Evolutionary conservation across 176 grass and related monocot genomes (phyloP), one percentile per base, ranked within the genome.

Genomic region (Carex cristatella): DNA sequence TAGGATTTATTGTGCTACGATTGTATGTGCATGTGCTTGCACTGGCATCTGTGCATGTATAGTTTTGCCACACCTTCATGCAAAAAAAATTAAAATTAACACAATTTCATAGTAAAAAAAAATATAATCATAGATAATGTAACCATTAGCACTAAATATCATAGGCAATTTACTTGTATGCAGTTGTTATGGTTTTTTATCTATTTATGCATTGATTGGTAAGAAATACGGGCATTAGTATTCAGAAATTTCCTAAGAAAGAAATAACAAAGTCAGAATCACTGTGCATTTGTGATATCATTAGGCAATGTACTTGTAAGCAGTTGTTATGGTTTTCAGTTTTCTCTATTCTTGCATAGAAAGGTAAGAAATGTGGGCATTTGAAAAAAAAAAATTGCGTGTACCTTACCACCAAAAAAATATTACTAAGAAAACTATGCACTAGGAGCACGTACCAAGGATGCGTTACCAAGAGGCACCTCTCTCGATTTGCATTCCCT

Each of bases 51-150:
- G 70, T 65, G 86, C 94, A 94, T 40, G 89, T 92, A 51, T 95
- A 98, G 27, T 94, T 93, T 76, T 85, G 28, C 95, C 95, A 95
- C 19, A 84, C 95, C 95, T 98, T 85, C 62, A 56, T 77, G 12
- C 6, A 10, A 55, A 16, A 10, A 55, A 30, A 12, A 68, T 37
- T 30, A 76, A 76, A 57, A 32, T 57, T 33, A 71, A 71, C 10
- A 44, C 68, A 71, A n/a, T 71, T 44, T n/a, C 15, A 51, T 10
- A 51, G 7, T 23, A 5, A 63, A 28, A 40, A 1, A 42, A n/a
- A 18, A 18, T 44, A 14, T 42, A 70, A 70, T 5, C 61, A 23
- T 28, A 62, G 33, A 35, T 1, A 35, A 35, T 35, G 33, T 35
- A 35, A 35, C 33, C 33, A 35, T 35, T 35, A 28, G 7, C n/a